A percentile compares a stretch with the other conserved stretches of the same genome.
Evolutionary conservation across 441 rosid species (phyloP).

Genomic region (Populus hybrid): DNA sequence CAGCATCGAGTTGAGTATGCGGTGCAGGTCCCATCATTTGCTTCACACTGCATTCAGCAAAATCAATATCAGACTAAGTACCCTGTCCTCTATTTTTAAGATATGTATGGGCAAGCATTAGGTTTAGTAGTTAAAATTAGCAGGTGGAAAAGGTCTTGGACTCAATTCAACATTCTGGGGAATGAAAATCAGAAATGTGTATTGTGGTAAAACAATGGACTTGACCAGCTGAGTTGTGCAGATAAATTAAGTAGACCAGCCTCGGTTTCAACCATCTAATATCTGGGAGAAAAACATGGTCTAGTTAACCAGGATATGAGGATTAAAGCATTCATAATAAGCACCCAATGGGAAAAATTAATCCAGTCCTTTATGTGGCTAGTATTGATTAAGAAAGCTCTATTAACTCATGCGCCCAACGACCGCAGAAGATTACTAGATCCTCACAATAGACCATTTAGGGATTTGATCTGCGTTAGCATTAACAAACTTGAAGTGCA

Average conservation of each 20-base stretch:
- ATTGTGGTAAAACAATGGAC: not conserved
- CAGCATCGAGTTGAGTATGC: conserved; percentile 93
- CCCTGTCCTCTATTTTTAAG: not conserved
- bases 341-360: not conserved
- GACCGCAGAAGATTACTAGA: not conserved
- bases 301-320: not conserved
- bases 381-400: not conserved
- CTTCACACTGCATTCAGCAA: conserved; percentile 57
- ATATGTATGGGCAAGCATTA: not conserved
- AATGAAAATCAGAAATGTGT: not conserved
- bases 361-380: not conserved
- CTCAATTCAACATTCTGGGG: not conserved
- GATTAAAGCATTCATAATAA: not conserved
- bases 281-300: not conserved
- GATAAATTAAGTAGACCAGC: not conserved
- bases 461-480: not conserved
- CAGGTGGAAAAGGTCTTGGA: not conserved
- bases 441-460: not conserved
- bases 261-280: not conserved
- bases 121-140: not conserved
- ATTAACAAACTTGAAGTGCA: not conserved
- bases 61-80: not conserved
- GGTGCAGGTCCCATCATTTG: conserved; percentile 79
- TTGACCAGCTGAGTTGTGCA: not conserved
- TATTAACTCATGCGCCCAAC: not conserved